Percentiles rank a stretch among this genome's conserved stretches.
Conservation (phyloP, 2,329 filamentous ascomycete species). For the Ambrosiella xylebori region DNA sequence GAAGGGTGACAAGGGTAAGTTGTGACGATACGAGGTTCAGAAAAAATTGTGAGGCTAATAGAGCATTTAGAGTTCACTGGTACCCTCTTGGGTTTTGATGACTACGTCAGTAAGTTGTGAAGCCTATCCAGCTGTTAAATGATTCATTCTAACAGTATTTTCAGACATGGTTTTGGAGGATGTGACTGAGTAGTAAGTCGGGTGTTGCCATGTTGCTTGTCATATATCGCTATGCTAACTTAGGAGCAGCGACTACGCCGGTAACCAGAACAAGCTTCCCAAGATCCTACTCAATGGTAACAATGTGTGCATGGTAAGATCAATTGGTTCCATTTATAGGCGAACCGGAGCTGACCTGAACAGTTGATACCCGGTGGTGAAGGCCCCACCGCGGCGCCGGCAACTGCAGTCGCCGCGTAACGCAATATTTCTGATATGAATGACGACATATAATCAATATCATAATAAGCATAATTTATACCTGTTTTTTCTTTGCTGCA, state of each 20-base stretch:
- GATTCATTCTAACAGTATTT: constrained; percentile 3
- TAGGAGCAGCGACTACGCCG: constrained; percentile 64
- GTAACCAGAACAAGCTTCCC: constrained; percentile 70
- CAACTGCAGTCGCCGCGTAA: constrained; percentile 13
- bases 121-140: constrained; percentile 28
- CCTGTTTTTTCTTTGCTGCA: no score
- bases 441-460: constrained; percentile 1
- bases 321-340: neutral
- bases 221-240: neutral
- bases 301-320: constrained; percentile 92
- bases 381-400: constrained; percentile 33
- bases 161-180: constrained; percentile 96
- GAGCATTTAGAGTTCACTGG: constrained; percentile 67
- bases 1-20: constrained; percentile 91
- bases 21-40: constrained; percentile 3
- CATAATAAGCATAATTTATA: neutral
- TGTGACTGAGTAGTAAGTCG: constrained; percentile 81
- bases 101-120: constrained; percentile 90
- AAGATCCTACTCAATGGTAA: constrained; percentile 97
- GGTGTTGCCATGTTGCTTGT: neutral
- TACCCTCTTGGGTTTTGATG: constrained; percentile 86
- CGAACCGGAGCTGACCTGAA: neutral
- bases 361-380: constrained; percentile 67
- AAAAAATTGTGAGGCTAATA: constrained; percentile 7
- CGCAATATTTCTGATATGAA: neutral